Conservation (phyloP, 768 basidiomycete genomes). For the Tylopilus balloui region DNA sequence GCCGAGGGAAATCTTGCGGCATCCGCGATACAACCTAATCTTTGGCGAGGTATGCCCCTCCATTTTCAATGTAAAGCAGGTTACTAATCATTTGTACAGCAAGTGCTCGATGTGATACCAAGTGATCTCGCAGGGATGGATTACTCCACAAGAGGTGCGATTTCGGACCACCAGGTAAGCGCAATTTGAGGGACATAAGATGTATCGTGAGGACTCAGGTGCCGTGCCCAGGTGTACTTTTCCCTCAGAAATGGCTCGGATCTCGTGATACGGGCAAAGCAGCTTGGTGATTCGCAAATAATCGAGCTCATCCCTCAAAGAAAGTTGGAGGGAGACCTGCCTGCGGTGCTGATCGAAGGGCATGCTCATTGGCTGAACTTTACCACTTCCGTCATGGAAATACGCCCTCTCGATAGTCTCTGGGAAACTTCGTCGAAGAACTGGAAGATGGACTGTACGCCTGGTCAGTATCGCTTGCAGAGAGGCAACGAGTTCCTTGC, state of each 20-base stretch:
- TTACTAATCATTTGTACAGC: slow-evolving; percentile 9
- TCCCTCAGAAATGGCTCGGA: neutral
- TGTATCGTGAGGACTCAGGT: neutral
- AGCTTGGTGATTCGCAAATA: neutral
- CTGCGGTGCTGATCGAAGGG: neutral
- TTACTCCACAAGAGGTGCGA: slow-evolving; percentile 17
- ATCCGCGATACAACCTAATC: slow-evolving; percentile 18
- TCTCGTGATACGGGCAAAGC: neutral
- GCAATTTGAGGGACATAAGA: neutral
- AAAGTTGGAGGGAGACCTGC: neutral
- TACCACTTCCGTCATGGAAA: neutral
- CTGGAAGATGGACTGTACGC: neutral
- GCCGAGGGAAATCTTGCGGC: slow-evolving; percentile 15
- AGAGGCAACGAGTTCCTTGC: neutral
- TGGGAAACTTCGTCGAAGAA: neutral
- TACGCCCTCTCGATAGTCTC: neutral
- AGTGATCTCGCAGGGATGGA: slow-evolving; percentile 24
- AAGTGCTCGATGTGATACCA: slow-evolving; percentile 21
- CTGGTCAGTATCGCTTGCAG: neutral
- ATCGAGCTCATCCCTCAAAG: neutral
- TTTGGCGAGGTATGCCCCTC: slow-evolving; percentile 17
- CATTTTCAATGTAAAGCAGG: neutral
- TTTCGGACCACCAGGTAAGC: slow-evolving; percentile 20
- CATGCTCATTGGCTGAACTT: neutral
- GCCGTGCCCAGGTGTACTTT: slow-evolving; percentile 23